Conservation (phyloP, 179 eudicot species). For the Drosera spatulata region DNA sequence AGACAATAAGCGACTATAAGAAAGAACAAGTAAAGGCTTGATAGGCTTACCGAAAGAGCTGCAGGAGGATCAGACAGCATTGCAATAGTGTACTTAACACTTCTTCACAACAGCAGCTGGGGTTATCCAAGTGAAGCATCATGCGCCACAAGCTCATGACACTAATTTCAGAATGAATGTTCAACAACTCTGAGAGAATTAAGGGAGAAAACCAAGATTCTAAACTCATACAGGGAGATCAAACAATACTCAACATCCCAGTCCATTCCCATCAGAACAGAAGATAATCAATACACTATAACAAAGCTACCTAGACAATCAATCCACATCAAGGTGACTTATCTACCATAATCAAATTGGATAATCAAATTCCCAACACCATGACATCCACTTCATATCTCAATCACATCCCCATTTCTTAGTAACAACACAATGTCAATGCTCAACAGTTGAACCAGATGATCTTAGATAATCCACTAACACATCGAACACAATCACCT, state of each 20-base stretch:
- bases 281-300: too few species aligned
- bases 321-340: too few species aligned
- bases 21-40: not conserved
- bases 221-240: not conserved
- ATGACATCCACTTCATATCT: not conserved
- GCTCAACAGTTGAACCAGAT: too few species aligned
- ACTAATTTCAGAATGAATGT: conserved; percentile 34
- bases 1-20: not conserved
- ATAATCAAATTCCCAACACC: not conserved
- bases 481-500: not conserved
- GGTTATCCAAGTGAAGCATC: conserved; percentile 82
- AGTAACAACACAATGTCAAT: not conserved
- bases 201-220: not conserved
- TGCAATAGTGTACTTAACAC: conserved; percentile 87
- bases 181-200: not conserved
- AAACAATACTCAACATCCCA: too few species aligned
- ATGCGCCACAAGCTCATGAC: conserved; percentile 81
- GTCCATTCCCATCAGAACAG: too few species aligned
- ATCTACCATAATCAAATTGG: too few species aligned
- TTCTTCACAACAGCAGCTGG: conserved; percentile 87
- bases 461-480: not conserved
- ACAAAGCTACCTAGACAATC: too few species aligned
- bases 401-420: not conserved
- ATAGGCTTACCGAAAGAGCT: conserved; percentile 68
- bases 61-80: conserved; percentile 96